These are phyloP conservation scores for Suhomyces guaymorum DNA, from an alignment of 1,139 yeast species.

Conservation along the genomic window DNA sequence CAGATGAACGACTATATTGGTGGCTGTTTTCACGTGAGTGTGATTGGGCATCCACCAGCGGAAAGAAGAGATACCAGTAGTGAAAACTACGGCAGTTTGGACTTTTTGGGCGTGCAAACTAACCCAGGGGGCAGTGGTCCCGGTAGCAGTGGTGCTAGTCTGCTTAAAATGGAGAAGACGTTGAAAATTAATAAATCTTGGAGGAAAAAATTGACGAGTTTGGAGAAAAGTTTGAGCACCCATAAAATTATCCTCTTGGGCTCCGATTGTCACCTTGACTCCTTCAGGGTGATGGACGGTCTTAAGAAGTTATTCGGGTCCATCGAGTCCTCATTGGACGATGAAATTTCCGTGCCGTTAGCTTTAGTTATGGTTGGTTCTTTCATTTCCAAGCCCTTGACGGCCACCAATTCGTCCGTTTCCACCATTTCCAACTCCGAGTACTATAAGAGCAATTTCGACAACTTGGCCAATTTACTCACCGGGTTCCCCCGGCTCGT, in stretches of 20 bases:
- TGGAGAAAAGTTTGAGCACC: conserved; percentile 57
- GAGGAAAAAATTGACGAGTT: conserved; percentile 50
- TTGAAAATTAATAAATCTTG: conserved; percentile 61
- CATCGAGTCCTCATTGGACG: conserved; percentile 45
- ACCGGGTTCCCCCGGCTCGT: conserved; percentile 36
- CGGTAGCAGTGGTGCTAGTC: conserved; percentile 19
- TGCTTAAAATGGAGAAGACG: conserved; percentile 26
- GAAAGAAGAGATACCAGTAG: conserved; percentile 68
- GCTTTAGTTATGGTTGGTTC: conserved; percentile 55
- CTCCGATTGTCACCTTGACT: conserved; percentile 67
- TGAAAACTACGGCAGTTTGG: conserved; percentile 76
- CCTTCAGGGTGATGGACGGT: conserved; percentile 52
- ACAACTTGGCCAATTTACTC: conserved; percentile 62
- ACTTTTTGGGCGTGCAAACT: conserved; percentile 68
- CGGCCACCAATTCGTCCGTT: conserved; percentile 44
- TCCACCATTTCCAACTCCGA: conserved; percentile 46
- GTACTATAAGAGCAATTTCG: conserved; percentile 72
- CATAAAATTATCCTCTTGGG: conserved; percentile 74
- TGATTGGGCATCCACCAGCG: conserved; percentile 85
- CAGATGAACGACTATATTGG: conserved; percentile 34
- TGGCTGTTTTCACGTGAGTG: conserved; percentile 67
- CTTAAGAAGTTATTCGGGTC: conserved; percentile 57
- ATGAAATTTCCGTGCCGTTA: conserved; percentile 52
- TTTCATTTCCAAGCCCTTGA: conserved; percentile 65
- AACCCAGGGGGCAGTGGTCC: no score